Conservation (phyloP, 2,329 filamentous ascomycete genomes). For the Parascedosporium putredinis region DNA sequence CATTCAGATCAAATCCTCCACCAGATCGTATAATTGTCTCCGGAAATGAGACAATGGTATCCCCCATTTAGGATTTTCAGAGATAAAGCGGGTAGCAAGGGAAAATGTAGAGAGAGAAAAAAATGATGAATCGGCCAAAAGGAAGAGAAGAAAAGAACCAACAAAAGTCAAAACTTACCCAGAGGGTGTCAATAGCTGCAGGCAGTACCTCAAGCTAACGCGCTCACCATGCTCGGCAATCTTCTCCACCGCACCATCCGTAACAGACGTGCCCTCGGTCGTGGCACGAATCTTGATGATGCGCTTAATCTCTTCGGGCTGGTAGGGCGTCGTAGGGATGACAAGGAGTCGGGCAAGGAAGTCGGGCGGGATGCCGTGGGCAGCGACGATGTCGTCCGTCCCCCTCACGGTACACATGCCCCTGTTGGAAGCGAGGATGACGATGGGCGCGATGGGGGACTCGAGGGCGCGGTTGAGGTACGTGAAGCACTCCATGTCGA, state of each 20-base stretch:
- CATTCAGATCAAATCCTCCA: too few species aligned
- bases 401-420: constrained; percentile 89
- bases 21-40: too few species aligned
- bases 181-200: constrained; percentile 82
- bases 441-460: constrained; percentile 87
- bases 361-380: constrained; percentile 89
- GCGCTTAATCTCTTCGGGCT: constrained; percentile 77
- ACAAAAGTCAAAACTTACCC: constrained; percentile 37
- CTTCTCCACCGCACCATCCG: constrained; percentile 75
- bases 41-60: too few species aligned
- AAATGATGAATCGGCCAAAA: constrained; percentile 3
- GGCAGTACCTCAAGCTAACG: constrained; percentile 83
- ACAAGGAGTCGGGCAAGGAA: constrained; percentile 91
- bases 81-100: too few species aligned
- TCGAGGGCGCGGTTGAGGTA: constrained; percentile 98
- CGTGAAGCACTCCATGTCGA: constrained; percentile 97
- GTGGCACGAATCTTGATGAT: constrained; percentile 80
- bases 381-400: constrained; percentile 68
- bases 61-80: too few species aligned
- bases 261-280: constrained; percentile 70
- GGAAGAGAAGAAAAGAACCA: constrained; percentile 7
- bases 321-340: constrained; percentile 86
- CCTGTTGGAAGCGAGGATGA: constrained; percentile 94
- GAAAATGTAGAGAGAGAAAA: too few species aligned
- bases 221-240: constrained; percentile 78